These are phyloP conservation scores for Coemansia sp. DNA, from an alignment of 192 early-diverging fungal species.

Conservation along the genomic window DNA sequence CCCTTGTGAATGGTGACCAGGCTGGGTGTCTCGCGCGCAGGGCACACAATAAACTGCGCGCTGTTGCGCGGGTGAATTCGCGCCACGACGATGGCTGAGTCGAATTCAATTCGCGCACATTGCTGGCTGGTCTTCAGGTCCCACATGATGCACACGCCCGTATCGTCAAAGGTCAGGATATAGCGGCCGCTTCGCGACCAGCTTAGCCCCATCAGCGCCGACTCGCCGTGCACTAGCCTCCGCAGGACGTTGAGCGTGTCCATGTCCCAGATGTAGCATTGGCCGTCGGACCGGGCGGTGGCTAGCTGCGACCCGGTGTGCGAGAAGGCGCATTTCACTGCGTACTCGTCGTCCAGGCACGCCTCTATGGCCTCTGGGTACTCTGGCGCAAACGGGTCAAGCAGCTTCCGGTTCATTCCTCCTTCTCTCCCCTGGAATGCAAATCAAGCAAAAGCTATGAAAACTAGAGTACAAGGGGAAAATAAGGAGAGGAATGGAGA, in stretches of 20 bases:
- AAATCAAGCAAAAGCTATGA: not conserved
- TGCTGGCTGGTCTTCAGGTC: constrained; percentile 63
- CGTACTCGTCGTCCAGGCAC: constrained; percentile 68
- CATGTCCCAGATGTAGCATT: constrained; percentile 83
- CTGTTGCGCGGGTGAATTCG: constrained; percentile 74
- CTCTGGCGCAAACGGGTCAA: constrained; percentile 78
- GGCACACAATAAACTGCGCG: constrained; percentile 30
- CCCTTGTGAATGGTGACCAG: constrained; percentile 27
- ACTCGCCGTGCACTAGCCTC: constrained; percentile 72
- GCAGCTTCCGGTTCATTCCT: constrained; percentile 60
- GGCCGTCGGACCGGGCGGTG: constrained; percentile 75
- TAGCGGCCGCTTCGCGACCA: constrained; percentile 80
- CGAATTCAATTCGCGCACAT: constrained; percentile 62
- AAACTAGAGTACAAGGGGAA: not conserved
- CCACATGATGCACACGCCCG: constrained; percentile 86
- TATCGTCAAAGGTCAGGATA: constrained; percentile 74
- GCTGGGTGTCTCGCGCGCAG: constrained; percentile 31
- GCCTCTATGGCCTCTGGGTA: constrained; percentile 77
- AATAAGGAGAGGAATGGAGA: not conserved
- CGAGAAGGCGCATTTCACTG: constrained; percentile 72
- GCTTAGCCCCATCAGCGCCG: constrained; percentile 71
- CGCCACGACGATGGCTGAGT: constrained; percentile 66
- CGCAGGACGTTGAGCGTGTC: constrained; percentile 75
- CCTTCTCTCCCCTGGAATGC: not conserved
- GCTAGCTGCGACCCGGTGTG: constrained; percentile 77